A percentile compares a stretch with the other conserved stretches of the same genome.
Evolutionary conservation across 2,329 filamentous ascomycete genomes (phyloP).

Genomic region (Geosmithia flava): DNA sequence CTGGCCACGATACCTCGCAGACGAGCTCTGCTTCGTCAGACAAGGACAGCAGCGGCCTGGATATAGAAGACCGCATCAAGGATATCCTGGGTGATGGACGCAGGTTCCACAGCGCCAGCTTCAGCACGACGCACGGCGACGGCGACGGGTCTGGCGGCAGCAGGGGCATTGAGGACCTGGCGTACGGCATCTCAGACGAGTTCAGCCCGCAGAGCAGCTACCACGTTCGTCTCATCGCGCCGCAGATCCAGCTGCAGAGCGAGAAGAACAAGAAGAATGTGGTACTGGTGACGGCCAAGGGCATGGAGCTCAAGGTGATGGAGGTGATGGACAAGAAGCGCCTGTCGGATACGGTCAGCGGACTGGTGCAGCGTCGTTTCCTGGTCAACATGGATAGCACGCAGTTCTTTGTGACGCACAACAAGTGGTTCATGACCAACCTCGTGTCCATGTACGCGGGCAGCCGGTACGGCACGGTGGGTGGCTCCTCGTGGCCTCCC

Average conservation of each 20-base stretch:
- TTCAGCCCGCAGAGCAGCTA: slow-evolving; percentile 90
- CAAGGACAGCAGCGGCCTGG: slow-evolving; percentile 37
- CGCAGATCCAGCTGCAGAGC: slow-evolving; percentile 95
- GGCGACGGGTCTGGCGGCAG: slow-evolving; percentile 13
- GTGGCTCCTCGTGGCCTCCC: slow-evolving; percentile 84
- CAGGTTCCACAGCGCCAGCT: slow-evolving; percentile 49
- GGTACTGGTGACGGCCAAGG: slow-evolving; percentile 91
- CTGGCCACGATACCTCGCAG: slow-evolving; percentile 15
- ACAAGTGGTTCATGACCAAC: slow-evolving; percentile 76
- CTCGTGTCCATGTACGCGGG: slow-evolving; percentile 89
- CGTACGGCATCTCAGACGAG: slow-evolving; percentile 70
- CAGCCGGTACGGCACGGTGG: slow-evolving; percentile 78
- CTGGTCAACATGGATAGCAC: slow-evolving; percentile 93
- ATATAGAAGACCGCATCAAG: slow-evolving; percentile 75
- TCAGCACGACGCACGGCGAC: slow-evolving; percentile 11
- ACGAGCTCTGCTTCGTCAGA: slow-evolving; percentile 24
- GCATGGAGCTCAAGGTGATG: slow-evolving; percentile 95
- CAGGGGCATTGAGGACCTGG: slow-evolving; percentile 47
- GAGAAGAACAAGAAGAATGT: slow-evolving; percentile 96
- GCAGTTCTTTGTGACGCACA: slow-evolving; percentile 94
- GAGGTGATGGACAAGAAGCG: slow-evolving; percentile 97
- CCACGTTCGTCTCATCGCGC: slow-evolving; percentile 86
- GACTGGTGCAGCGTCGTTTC: slow-evolving; percentile 88
- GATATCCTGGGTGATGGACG: slow-evolving; percentile 76
- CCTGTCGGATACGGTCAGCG: slow-evolving; percentile 84